A percentile compares a stretch with the other conserved stretches of the same genome.
Evolutionary conservation across 208 protist genomes (phyloP).

Genomic region (Acanthamoeba triangularis): DNA sequence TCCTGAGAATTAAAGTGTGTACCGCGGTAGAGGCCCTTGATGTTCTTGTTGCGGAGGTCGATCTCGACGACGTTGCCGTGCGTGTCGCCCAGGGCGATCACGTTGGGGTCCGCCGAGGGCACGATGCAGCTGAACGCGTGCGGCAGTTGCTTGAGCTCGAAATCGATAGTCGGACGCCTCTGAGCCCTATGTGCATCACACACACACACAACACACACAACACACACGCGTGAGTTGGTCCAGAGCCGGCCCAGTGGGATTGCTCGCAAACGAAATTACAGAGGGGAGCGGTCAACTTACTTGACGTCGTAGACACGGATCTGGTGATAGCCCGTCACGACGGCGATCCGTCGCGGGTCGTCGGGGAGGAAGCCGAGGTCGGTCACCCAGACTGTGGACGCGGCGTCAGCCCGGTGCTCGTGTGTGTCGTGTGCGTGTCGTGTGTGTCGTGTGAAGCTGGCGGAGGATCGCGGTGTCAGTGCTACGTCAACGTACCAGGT

Average conservation of each 20-base stretch:
- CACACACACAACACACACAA: neutral
- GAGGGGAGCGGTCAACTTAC: neutral
- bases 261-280: neutral
- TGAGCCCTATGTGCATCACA: neutral
- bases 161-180: neutral
- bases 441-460: neutral
- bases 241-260: neutral
- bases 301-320: slow-evolving; percentile 34
- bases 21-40: slow-evolving; percentile 27
- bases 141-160: slow-evolving; percentile 16
- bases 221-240: neutral
- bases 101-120: slow-evolving; percentile 29
- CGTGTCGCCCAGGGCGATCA: slow-evolving; percentile 23
- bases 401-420: neutral
- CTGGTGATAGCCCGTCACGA: neutral
- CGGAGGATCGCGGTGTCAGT: too few species aligned
- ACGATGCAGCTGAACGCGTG: slow-evolving; percentile 8
- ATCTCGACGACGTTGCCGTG: slow-evolving; percentile 20
- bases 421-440: neutral
- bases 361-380: neutral
- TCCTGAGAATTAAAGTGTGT: neutral
- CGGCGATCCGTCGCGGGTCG: neutral
- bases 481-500: neutral
- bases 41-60: neutral
- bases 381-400: slow-evolving; percentile 22